phyloP scores from a whole-genome alignment of 1,284 basidiomycete species.

The Cryptococcus maquisensis region DNA sequence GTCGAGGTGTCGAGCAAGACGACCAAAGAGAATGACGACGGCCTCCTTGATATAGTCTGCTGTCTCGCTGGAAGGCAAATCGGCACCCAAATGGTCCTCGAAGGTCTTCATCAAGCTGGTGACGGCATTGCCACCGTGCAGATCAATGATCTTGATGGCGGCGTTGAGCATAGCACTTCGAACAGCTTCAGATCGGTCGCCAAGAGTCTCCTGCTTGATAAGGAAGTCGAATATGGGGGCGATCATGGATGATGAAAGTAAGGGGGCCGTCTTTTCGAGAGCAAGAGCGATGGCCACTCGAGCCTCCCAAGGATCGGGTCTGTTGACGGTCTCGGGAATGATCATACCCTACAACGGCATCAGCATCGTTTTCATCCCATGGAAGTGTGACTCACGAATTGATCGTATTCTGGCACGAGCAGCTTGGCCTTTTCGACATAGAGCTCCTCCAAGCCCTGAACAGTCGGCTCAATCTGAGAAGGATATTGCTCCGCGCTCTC shows the following conservation, averaged over 20 bases:
- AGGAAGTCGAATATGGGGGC: conserved; percentile 83
- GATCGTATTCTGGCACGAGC: conserved; percentile 81
- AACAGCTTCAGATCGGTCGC: conserved; percentile 78
- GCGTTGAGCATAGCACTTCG: conserved; percentile 83
- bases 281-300: conserved; percentile 72
- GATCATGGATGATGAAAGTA: conserved; percentile 63
- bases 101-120: conserved; percentile 78
- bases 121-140: conserved; percentile 70
- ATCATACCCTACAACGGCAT: conserved; percentile 72
- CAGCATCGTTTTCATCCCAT: neutral
- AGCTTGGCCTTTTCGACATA: conserved; percentile 87
- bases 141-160: conserved; percentile 75
- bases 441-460: conserved; percentile 59
- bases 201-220: conserved; percentile 77
- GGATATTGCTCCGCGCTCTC: conserved; percentile 75
- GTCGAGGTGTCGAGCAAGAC: conserved; percentile 83
- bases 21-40: conserved; percentile 89
- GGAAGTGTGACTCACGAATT: conserved; percentile 62
- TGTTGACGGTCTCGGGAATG: conserved; percentile 80
- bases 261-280: conserved; percentile 66
- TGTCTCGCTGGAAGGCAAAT: conserved; percentile 63
- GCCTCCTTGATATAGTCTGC: conserved; percentile 90
- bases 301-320: conserved; percentile 86
- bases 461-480: conserved; percentile 57
- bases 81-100: conserved; percentile 69